These are phyloP conservation scores for Zychaea mexicana DNA, from an alignment of 371 early-diverging fungal genomes.

Conservation along the genomic window DNA sequence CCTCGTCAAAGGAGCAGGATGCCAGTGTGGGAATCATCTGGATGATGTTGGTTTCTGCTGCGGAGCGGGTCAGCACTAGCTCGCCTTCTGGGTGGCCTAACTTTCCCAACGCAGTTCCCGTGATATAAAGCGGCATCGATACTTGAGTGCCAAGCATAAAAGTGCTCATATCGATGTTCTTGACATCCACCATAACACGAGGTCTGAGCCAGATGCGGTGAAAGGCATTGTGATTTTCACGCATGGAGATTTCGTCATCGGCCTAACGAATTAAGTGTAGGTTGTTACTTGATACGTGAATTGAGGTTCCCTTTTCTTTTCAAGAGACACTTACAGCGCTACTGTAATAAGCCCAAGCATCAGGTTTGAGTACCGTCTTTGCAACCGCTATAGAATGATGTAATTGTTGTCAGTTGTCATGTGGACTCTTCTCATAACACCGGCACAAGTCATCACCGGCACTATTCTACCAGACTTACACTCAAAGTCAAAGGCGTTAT, in stretches of 20 bases:
- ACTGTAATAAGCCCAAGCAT: constrained; percentile 88
- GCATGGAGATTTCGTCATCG: constrained; percentile 83
- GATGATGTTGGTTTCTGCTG: constrained; percentile 47
- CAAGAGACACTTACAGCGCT: no score
- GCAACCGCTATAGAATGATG: constrained; percentile 56
- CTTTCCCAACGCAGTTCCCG: constrained; percentile 73
- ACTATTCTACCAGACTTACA: constrained; percentile 36
- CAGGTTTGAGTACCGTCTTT: constrained; percentile 50
- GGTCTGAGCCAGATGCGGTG: constrained; percentile 79
- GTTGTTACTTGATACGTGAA: no score
- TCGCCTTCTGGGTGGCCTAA: constrained; percentile 82
- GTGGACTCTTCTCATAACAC: background rate
- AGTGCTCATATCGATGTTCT: constrained; percentile 61
- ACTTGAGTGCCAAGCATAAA: constrained; percentile 64
- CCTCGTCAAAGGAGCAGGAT: constrained; percentile 71
- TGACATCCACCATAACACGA: constrained; percentile 77
- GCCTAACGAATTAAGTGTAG: constrained; percentile 55
- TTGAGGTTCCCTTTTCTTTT: no score
- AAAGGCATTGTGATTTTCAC: constrained; percentile 79
- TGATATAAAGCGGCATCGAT: constrained; percentile 55
- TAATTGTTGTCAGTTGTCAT: background rate
- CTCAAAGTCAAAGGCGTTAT: constrained; percentile 80
- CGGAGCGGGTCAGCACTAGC: constrained; percentile 67
- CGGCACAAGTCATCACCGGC: background rate
- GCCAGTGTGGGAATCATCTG: constrained; percentile 79